Percentiles rank a stretch among this genome's conserved stretches.
phyloP scores from a whole-genome alignment of 2,329 filamentous ascomycete genomes.

The Penicillium olsonii region DNA sequence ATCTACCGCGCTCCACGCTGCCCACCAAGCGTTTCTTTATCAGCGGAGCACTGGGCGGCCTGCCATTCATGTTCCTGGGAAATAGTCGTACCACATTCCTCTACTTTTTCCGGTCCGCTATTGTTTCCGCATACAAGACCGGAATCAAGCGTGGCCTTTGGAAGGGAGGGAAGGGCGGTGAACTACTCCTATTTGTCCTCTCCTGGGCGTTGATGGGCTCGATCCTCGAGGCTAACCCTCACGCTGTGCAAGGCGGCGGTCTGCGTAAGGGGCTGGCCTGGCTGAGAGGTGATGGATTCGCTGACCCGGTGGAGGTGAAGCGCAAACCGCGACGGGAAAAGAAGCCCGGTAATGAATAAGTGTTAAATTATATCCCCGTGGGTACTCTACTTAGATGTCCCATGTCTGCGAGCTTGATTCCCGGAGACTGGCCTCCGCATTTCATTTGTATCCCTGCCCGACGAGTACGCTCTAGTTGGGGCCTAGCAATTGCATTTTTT shows the following conservation, averaged over 20 bases:
- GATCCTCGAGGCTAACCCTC: slow-evolving; percentile 72
- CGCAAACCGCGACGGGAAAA: slow-evolving; percentile 33
- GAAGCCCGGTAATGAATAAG: slow-evolving; percentile 18
- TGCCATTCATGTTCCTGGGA: slow-evolving; percentile 72
- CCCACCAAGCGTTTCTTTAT: slow-evolving; percentile 87
- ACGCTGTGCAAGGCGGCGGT: slow-evolving; percentile 65
- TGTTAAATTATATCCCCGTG: neutral
- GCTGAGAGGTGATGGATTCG: slow-evolving; percentile 73
- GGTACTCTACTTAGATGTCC: neutral
- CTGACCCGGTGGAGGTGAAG: slow-evolving; percentile 61
- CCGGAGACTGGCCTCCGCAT: slow-evolving; percentile 24
- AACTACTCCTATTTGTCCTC: slow-evolving; percentile 79
- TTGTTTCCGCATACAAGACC: slow-evolving; percentile 88
- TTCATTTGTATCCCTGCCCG: neutral
- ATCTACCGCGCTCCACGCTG: slow-evolving; percentile 72
- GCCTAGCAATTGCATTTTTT: neutral
- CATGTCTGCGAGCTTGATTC: slow-evolving; percentile 9
- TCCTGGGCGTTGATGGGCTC: slow-evolving; percentile 76
- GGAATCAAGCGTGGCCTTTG: slow-evolving; percentile 90
- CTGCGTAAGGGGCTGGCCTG: slow-evolving; percentile 74
- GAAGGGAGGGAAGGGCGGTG: slow-evolving; percentile 77
- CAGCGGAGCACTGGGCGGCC: slow-evolving; percentile 78
- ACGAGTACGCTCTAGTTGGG: neutral
- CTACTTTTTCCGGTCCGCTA: slow-evolving; percentile 73
- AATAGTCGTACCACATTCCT: slow-evolving; percentile 66